Conservation (phyloP, 306 rosid species). For the Vicia faba region DNA sequence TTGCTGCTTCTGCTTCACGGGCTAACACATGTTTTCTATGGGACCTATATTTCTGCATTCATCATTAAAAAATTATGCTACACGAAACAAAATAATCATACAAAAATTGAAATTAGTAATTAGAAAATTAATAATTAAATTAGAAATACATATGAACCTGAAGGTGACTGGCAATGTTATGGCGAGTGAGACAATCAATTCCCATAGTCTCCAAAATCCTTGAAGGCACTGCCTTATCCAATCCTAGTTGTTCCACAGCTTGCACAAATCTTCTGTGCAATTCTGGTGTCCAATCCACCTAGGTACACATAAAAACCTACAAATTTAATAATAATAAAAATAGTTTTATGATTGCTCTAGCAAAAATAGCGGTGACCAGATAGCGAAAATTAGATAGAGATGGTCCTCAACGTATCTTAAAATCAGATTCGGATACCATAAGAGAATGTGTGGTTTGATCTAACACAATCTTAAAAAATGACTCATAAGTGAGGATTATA, state of each 20-base stretch:
- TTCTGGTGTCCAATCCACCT: slow-evolving; percentile 99
- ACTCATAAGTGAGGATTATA: too few species aligned
- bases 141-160: slow-evolving; percentile 50
- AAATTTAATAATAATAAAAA: too few species aligned
- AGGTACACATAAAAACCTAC: slow-evolving; percentile 18
- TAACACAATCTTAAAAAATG: too few species aligned
- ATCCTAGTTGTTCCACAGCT: slow-evolving; percentile 95
- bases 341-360: too few species aligned
- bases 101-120: too few species aligned
- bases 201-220: slow-evolving; percentile 96
- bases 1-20: slow-evolving; percentile 95
- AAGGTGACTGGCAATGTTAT: slow-evolving; percentile 96
- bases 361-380: too few species aligned
- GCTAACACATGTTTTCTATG: slow-evolving; percentile 89
- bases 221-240: slow-evolving; percentile 97
- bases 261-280: slow-evolving; percentile 86
- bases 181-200: slow-evolving; percentile 93
- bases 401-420: too few species aligned
- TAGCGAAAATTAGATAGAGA: too few species aligned
- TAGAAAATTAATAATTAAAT: too few species aligned
- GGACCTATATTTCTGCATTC: slow-evolving; percentile 81
- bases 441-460: too few species aligned
- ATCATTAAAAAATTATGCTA: neutral
- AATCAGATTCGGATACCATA: too few species aligned
- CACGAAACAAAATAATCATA: neutral